Conservation (phyloP, 306 rosid species). For the Styphnolobium japonicum region DNA sequence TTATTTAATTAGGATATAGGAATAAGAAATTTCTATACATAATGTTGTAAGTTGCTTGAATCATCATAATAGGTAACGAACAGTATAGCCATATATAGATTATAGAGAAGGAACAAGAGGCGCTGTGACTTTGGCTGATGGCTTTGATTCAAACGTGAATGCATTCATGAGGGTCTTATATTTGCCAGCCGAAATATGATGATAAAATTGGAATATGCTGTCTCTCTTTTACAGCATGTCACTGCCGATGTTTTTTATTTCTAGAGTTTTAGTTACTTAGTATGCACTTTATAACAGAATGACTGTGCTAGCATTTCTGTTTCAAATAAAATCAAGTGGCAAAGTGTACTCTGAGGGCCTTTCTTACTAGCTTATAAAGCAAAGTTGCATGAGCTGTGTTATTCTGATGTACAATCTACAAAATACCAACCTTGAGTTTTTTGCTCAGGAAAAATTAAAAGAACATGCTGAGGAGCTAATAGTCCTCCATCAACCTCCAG, state of each 20-base stretch:
- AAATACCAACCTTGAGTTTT: not conserved
- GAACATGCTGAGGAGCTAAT: too few relatives aligned
- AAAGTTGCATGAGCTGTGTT: not conserved
- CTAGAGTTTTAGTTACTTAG: not conserved
- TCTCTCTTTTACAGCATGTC: not conserved
- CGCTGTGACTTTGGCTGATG: not conserved
- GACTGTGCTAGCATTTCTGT: not conserved
- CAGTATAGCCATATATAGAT: not conserved
- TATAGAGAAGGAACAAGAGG: not conserved
- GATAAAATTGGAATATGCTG: not conserved
- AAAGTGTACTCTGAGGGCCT: not conserved
- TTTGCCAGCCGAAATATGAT: not conserved
- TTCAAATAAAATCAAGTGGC: not conserved
- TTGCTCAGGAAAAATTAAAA: too few relatives aligned
- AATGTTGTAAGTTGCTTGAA: not conserved
- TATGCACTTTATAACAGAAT: not conserved
- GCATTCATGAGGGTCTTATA: not conserved
- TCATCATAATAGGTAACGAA: not conserved
- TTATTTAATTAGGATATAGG: not conserved
- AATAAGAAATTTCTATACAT: not conserved
- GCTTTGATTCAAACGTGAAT: not conserved
- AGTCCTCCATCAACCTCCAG: too few relatives aligned
- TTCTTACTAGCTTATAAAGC: not conserved
- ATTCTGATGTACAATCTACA: not conserved
- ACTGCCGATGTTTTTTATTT: not conserved